A percentile compares a stretch with the other conserved stretches of the same genome.
Conservation (phyloP, 2,329 filamentous ascomycete genomes). For the Verticillium zaregamsianum region DNA sequence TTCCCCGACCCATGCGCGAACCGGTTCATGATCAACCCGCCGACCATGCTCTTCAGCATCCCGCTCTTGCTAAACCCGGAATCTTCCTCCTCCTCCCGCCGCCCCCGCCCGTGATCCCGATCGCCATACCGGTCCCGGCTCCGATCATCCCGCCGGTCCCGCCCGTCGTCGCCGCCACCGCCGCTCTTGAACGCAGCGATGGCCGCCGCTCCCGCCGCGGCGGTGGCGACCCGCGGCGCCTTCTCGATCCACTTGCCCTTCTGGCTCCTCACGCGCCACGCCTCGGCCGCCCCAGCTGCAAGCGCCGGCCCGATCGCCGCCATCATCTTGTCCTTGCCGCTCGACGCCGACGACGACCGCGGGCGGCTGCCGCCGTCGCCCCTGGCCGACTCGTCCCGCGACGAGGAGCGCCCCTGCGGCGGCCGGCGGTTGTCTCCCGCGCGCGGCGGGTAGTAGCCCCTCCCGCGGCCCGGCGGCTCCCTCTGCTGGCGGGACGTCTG, state of each 20-base stretch:
- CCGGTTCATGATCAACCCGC: conserved; percentile 11
- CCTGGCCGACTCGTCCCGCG: not conserved
- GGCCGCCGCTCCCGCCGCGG: conserved; percentile 12
- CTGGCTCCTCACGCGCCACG: conserved; percentile 11
- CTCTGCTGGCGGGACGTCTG: not conserved
- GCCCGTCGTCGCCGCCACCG: not conserved
- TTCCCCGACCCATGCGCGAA: conserved; percentile 2
- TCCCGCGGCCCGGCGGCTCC: not conserved
- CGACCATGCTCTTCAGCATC: conserved; percentile 9
- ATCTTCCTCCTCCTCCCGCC: not conserved
- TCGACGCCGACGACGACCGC: not conserved
- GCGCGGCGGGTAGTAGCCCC: not conserved
- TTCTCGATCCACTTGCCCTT: conserved; percentile 10
- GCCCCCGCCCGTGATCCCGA: not conserved
- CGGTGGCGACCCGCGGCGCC: conserved; percentile 9
- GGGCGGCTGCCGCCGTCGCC: conserved; percentile 1
- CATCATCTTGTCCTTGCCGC: conserved; percentile 6
- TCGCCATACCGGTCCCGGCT: not conserved
- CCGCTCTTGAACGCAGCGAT: conserved; percentile 12
- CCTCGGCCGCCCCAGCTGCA: conserved; percentile 10
- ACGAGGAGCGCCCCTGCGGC: too few relatives aligned
- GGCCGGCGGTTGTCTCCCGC: not conserved
- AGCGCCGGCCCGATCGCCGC: conserved; percentile 11
- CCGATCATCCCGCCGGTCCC: not conserved
- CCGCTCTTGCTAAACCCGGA: not conserved